Conservation (phyloP, 352 stramenopile species). For the Globisporangium camurandrum region DNA sequence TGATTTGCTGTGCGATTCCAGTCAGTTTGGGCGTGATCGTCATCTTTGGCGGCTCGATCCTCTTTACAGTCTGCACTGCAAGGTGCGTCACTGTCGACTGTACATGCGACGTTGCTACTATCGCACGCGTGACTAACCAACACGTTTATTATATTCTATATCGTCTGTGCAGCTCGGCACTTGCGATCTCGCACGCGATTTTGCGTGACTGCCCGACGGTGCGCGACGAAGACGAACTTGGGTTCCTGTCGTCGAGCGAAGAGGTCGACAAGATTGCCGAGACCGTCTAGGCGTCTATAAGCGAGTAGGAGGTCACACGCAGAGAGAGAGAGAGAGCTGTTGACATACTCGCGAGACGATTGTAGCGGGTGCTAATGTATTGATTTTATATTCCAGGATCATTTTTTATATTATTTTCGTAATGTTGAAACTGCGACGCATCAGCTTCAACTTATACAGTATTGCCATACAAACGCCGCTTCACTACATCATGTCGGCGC, state of each 20-base stretch:
- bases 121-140: background rate
- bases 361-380: too few species aligned
- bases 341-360: too few species aligned
- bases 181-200: conserved; percentile 73
- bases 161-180: conserved; percentile 33
- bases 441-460: too few species aligned
- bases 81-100: conserved; percentile 33
- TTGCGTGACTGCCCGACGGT: conserved; percentile 69
- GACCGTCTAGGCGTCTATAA: too few species aligned
- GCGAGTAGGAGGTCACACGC: too few species aligned
- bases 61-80: conserved; percentile 82
- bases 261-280: conserved; percentile 62
- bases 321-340: background rate
- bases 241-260: conserved; percentile 65
- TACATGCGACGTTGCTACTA: background rate
- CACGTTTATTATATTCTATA: background rate
- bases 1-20: conserved; percentile 11
- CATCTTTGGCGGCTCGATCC: conserved; percentile 76
- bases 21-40: conserved; percentile 71
- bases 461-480: too few species aligned
- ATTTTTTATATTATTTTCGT: too few species aligned
- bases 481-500: background rate
- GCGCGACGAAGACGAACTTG: conserved; percentile 74
- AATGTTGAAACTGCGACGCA: too few species aligned
- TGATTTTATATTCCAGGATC: too few species aligned